Evolutionary conservation across 2,329 filamentous ascomycete genomes (phyloP).

Genomic region (Trichoderma polysporum): DNA sequence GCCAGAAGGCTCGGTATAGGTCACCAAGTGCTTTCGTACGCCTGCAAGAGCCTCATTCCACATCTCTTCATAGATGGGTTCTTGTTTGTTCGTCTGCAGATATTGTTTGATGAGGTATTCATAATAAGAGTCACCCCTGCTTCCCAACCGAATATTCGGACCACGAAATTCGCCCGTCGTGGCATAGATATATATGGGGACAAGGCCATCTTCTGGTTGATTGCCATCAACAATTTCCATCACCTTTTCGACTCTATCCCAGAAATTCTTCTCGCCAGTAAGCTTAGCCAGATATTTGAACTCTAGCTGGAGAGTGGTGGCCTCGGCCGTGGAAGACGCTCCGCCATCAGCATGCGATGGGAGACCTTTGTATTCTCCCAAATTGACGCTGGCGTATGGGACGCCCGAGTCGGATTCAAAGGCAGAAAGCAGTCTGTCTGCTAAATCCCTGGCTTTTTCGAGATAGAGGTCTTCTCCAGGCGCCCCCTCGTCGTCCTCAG

Average conservation of each 20-base stretch:
- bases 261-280: conserved; percentile 88
- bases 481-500: conserved; percentile 68
- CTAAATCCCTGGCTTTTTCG: conserved; percentile 92
- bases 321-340: conserved; percentile 90
- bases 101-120: conserved; percentile 99
- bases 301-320: conserved; percentile 88
- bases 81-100: conserved; percentile 84
- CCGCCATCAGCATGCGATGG: conserved; percentile 81
- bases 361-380: conserved; percentile 73
- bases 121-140: conserved; percentile 95
- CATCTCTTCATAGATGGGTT: conserved; percentile 84
- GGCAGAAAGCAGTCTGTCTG: conserved; percentile 80
- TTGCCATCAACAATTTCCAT: conserved; percentile 90
- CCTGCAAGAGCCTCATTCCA: conserved; percentile 85
- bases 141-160: conserved; percentile 85
- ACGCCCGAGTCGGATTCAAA: conserved; percentile 86
- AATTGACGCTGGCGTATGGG: conserved; percentile 86
- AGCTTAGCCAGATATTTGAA: conserved; percentile 96
- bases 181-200: conserved; percentile 89
- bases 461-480: conserved; percentile 89
- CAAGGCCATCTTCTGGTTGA: conserved; percentile 72
- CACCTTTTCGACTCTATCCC: conserved; percentile 86
- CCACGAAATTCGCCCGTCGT: conserved; percentile 76
- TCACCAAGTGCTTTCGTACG: conserved; percentile 87
- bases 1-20: conserved; percentile 76